These are phyloP conservation scores for Mytilinidion resinicola DNA, from an alignment of 495 filamentous ascomycete genomes.

Conservation along the genomic window DNA sequence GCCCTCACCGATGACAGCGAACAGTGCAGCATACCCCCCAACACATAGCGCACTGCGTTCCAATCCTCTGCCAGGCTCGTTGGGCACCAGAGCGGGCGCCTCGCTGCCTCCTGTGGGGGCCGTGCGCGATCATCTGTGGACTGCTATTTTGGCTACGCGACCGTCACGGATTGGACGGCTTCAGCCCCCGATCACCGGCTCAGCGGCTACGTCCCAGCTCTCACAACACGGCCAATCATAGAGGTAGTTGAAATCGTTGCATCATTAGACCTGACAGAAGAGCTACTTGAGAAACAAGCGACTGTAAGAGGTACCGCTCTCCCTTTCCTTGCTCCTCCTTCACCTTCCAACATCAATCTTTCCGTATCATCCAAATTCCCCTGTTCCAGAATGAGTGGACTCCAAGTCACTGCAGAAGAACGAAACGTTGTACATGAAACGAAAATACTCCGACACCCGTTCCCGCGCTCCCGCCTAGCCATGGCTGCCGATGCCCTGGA, in stretches of 20 bases:
- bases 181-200: constrained; percentile 23
- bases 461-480: not conserved
- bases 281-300: constrained; percentile 22
- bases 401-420: constrained; percentile 9
- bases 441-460: constrained; percentile 17
- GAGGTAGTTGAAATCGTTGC: constrained; percentile 13
- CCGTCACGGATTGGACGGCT: constrained; percentile 25
- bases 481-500: constrained; percentile 31
- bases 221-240: constrained; percentile 27
- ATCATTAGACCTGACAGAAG: constrained; percentile 22
- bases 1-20: not conserved
- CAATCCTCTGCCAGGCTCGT: not conserved
- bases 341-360: constrained; percentile 24
- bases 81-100: constrained; percentile 15
- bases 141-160: constrained; percentile 31
- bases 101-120: constrained; percentile 10
- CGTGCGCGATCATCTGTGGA: constrained; percentile 26
- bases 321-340: constrained; percentile 20
- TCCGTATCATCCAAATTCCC: constrained; percentile 25
- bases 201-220: constrained; percentile 28
- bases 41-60: constrained; percentile 2
- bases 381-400: constrained; percentile 27
- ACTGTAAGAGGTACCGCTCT: constrained; percentile 27
- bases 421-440: constrained; percentile 31
- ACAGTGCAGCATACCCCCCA: constrained; percentile 8